These are phyloP conservation scores for Cyberlindnera xishuangbannaensis DNA, from an alignment of 805 yeast genomes.

Conservation along the genomic window DNA sequence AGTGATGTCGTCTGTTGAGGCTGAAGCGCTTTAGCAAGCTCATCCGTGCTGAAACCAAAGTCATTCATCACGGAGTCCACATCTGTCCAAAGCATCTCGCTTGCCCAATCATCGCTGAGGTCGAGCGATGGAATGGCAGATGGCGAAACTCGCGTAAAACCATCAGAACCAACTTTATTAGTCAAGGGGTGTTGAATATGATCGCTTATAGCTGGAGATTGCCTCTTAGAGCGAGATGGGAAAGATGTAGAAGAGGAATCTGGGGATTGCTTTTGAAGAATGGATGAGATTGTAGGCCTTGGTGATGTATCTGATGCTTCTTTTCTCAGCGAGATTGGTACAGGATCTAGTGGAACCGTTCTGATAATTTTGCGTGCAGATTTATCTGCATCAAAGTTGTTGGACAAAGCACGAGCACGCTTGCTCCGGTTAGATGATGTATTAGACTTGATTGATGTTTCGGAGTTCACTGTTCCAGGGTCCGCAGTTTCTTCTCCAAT, in stretches of 20 bases:
- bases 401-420: slow-evolving; percentile 46
- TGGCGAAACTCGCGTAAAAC: slow-evolving; percentile 15
- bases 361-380: slow-evolving; percentile 70
- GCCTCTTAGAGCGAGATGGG: no score
- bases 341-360: slow-evolving; percentile 80
- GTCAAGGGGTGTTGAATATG: no score
- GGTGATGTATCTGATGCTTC: slow-evolving; percentile 10
- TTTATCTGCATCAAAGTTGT: slow-evolving; percentile 56
- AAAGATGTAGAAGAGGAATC: slow-evolving; percentile 12
- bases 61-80: slow-evolving; percentile 88
- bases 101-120: slow-evolving; percentile 37
- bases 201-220: no score
- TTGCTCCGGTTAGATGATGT: slow-evolving; percentile 22
- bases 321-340: slow-evolving; percentile 45
- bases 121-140: slow-evolving; percentile 27
- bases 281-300: slow-evolving; percentile 14
- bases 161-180: no score
- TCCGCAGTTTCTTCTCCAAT: slow-evolving; percentile 21
- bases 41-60: slow-evolving; percentile 72
- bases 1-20: neutral
- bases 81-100: slow-evolving; percentile 55
- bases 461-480: slow-evolving; percentile 31
- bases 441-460: slow-evolving; percentile 26
- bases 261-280: slow-evolving; percentile 19
- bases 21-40: neutral